Base-by-base conservation (phyloP, 2,329 filamentous ascomycete species). In the Zymoseptoria pseudotritici region DNA sequence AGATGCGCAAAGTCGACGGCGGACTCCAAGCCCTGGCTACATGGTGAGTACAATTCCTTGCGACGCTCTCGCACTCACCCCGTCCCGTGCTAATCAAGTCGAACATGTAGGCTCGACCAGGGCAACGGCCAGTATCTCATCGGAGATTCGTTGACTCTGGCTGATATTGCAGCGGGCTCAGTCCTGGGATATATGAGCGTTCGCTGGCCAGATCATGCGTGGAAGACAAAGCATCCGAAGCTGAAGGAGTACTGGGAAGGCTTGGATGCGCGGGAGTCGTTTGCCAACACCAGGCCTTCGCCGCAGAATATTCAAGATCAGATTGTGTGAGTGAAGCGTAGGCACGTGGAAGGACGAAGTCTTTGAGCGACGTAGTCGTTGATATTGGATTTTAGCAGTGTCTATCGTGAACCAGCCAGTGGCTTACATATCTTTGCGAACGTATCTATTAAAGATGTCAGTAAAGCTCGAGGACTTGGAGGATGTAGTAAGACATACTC, bases 191-290 rank as follows among this genome's bases (percentile, higher is more conserved):
- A 71, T 58, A 67, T 75, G 66, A 63, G 62, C 10, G 65, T 73
- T 2, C 58, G 72, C 17, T 73, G 67, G 65, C 69, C 67, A 4
- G 70, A 73, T 20, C 67, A 73, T 61, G 51, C 59, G 7, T 75
- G 73, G 74, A 66, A 66, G 60, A 58, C 61, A n/a, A 61, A 70
- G 51, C 71, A 74, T 63, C 71, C 74, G 8, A 61, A 65, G 10
- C 56, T 76, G 65, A 78, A 60, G 76, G 78, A 64, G 74, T 80
- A 63, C 76, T 80, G 75, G 77, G 76, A 65, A 70, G 75, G 69
- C 67, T 56, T 75, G 55, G 73, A 80, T 61, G 74, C 75, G 22
- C 72, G 77, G 0, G 74, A 79, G 63, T 77, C 76, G 55, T 75
- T 76, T 56, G 66, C 65, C 19, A 63, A 63, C 5, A 76, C 71